Percentiles rank a stretch among this genome's conserved stretches.
These are phyloP conservation scores for Aspergillus candidus DNA, from an alignment of 2,329 filamentous ascomycete genomes.

Conservation along the genomic window DNA sequence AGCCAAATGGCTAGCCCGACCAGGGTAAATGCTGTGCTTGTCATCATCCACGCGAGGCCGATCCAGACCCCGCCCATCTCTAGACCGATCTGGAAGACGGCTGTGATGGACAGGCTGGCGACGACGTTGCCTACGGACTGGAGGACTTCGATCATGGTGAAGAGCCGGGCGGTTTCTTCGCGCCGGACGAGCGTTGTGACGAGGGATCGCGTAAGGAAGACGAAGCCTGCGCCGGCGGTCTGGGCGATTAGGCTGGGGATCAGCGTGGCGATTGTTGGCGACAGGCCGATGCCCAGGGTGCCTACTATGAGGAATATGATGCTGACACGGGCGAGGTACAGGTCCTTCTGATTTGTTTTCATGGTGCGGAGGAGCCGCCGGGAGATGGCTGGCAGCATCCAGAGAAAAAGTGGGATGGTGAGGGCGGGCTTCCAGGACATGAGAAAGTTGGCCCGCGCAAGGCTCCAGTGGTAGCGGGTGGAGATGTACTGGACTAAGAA, in stretches of 20 bases:
- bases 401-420: constrained; percentile 43
- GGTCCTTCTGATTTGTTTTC: constrained; percentile 38
- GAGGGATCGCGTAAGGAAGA: constrained; percentile 42
- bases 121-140: constrained; percentile 44
- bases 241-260: constrained; percentile 43
- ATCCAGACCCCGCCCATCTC: constrained; percentile 43
- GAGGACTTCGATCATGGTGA: constrained; percentile 45
- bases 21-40: constrained; percentile 28
- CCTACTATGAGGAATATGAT: constrained; percentile 40
- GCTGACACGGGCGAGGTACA: constrained; percentile 42
- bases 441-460: constrained; percentile 40
- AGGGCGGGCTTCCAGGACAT: constrained; percentile 44
- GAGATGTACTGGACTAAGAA: constrained; percentile 49
- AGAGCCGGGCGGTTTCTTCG: constrained; percentile 45
- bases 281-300: constrained; percentile 43
- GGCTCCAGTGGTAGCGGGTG: constrained; percentile 45
- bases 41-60: constrained; percentile 44
- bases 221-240: constrained; percentile 45
- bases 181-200: constrained; percentile 45
- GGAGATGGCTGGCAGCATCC: constrained; percentile 40
- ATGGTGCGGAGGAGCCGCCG: constrained; percentile 33
- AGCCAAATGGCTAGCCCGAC: constrained; percentile 25
- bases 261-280: constrained; percentile 38
- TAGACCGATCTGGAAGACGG: constrained; percentile 43
- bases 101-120: constrained; percentile 42